Evolutionary conservation across 2,329 filamentous ascomycete species (phyloP).

Genomic region (Trichophyton simii): DNA sequence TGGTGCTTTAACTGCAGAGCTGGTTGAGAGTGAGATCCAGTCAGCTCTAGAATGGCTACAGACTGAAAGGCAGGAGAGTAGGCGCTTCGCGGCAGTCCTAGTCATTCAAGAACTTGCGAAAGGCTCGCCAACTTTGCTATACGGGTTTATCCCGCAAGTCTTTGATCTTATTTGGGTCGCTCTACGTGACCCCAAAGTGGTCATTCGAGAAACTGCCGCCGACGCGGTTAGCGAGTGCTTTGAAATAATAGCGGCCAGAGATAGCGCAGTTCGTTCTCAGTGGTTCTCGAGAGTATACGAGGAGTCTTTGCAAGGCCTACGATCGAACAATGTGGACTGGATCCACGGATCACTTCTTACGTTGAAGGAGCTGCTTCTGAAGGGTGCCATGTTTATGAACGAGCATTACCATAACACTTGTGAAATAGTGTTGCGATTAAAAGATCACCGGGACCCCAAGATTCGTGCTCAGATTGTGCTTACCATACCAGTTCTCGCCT

Average conservation of each 20-base stretch:
- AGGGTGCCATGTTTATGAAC: constrained; percentile 99
- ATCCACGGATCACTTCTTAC: constrained; percentile 91
- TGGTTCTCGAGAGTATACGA: constrained; percentile 89
- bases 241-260: constrained; percentile 86
- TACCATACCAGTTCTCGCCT: constrained; percentile 83
- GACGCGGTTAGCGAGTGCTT: constrained; percentile 93
- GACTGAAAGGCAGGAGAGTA: constrained; percentile 83
- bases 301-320: constrained; percentile 68
- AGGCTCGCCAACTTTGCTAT: constrained; percentile 90
- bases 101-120: constrained; percentile 80
- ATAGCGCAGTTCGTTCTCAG: constrained; percentile 69
- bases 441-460: constrained; percentile 78
- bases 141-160: constrained; percentile 86
- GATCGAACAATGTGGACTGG: constrained; percentile 67
- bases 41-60: constrained; percentile 94
- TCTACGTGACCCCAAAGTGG: constrained; percentile 72
- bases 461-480: constrained; percentile 83
- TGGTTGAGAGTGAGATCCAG: constrained; percentile 94
- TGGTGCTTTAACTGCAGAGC: constrained; percentile 82
- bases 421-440: constrained; percentile 82
- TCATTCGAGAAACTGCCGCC: constrained; percentile 83
- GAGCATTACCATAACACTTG: constrained; percentile 84
- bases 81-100: constrained; percentile 84
- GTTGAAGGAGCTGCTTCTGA: constrained; percentile 80
- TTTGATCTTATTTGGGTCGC: constrained; percentile 96